phyloP scores from a whole-genome alignment of 2,329 filamentous ascomycete genomes.

The Sarocladiaceae sp. region DNA sequence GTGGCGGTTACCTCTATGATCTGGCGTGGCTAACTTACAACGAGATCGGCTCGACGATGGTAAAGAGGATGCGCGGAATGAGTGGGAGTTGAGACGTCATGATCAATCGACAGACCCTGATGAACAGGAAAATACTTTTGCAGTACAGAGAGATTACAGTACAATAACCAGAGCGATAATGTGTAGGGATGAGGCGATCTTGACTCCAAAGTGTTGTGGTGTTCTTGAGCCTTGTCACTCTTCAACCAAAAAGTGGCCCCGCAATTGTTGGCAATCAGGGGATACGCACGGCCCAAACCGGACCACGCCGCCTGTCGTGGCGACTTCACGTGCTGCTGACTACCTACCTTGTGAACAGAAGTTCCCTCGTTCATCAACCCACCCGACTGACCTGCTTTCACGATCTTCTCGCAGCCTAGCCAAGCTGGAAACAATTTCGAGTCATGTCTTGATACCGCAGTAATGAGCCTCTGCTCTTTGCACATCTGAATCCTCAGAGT shows the following conservation, averaged over 20 bases:
- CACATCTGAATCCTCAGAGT: constrained; percentile 6
- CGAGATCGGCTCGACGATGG: constrained; percentile 63
- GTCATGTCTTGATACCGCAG: not conserved
- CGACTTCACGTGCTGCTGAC: constrained; percentile 27
- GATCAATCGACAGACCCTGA: constrained; percentile 7
- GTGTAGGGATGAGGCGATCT: too few relatives aligned
- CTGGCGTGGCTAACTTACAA: too few relatives aligned
- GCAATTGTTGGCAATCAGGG: not conserved
- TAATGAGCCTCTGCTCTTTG: not conserved
- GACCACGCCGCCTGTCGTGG: constrained; percentile 14
- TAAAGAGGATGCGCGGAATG: constrained; percentile 63
- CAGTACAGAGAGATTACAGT: too few relatives aligned
- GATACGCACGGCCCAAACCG: not conserved
- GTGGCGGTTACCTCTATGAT: not conserved
- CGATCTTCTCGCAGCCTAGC: too few relatives aligned
- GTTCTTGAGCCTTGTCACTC: too few relatives aligned
- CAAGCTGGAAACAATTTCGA: too few relatives aligned
- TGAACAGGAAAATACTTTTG: not conserved
- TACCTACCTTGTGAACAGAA: too few relatives aligned
- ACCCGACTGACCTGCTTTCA: too few relatives aligned
- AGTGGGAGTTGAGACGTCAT: constrained; percentile 61
- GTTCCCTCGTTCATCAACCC: not conserved
- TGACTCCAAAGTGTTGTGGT: too few relatives aligned
- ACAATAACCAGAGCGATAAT: too few relatives aligned
- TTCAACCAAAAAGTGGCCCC: not conserved